Percentiles rank a stretch among this genome's conserved stretches.
Evolutionary conservation across 2,329 filamentous ascomycete genomes (phyloP).

Genomic region (Clonostachys solani): DNA sequence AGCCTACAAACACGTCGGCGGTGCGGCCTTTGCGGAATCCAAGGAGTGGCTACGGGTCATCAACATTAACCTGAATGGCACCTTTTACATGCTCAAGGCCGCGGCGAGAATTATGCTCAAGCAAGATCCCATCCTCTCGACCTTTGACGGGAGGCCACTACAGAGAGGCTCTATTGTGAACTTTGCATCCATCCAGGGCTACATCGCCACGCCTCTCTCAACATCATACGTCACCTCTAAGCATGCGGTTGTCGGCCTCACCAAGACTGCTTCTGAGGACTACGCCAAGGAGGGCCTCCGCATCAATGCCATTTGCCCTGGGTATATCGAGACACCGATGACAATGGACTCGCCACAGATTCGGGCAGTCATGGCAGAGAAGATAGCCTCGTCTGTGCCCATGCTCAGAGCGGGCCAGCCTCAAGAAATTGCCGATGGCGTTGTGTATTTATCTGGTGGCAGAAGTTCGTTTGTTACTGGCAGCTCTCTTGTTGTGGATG

Average conservation of each 20-base stretch:
- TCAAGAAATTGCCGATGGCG: neutral
- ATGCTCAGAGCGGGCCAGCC: neutral
- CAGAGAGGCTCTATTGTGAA: neutral
- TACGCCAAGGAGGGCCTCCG: neutral
- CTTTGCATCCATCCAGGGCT: neutral
- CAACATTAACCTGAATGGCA: too few species aligned
- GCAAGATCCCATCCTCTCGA: too few species aligned
- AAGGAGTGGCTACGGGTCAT: too few species aligned
- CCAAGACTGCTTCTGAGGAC: neutral
- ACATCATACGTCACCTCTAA: neutral
- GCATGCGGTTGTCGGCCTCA: neutral
- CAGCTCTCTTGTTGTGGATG: neutral
- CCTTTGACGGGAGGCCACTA: neutral
- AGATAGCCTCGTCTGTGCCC: neutral
- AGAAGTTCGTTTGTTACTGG: neutral
- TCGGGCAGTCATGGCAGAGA: neutral
- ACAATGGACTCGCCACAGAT: neutral
- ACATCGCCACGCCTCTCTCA: neutral
- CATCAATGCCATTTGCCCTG: neutral
- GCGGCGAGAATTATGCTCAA: too few species aligned
- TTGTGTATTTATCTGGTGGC: neutral
- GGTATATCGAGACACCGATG: neutral
- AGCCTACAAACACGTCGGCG: neutral
- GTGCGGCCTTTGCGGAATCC: too few species aligned
- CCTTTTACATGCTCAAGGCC: too few species aligned